A percentile compares a stretch with the other conserved stretches of the same genome.
These are phyloP conservation scores for Microbotryum scabiosae DNA, from an alignment of 1,284 basidiomycete genomes.

Conservation along the genomic window DNA sequence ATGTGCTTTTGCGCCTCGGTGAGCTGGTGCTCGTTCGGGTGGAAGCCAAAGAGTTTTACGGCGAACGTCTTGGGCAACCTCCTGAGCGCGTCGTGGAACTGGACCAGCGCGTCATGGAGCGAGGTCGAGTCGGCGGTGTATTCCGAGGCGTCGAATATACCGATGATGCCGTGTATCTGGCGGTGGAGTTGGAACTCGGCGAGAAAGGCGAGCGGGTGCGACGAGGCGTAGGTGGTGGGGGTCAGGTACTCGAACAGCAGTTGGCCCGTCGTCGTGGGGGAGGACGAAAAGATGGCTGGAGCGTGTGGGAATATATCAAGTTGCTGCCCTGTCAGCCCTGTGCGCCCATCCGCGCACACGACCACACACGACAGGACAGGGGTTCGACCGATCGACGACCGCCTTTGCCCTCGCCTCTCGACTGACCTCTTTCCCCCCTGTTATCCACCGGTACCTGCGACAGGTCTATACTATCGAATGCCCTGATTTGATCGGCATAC, in stretches of 20 bases:
- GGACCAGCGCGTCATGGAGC: conserved; percentile 11
- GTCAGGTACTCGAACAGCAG: conserved; percentile 64
- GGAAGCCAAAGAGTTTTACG: conserved; percentile 56
- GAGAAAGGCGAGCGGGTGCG: conserved; percentile 49
- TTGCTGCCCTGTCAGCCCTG: too few species aligned
- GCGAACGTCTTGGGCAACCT: conserved; percentile 38
- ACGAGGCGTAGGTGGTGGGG: conserved; percentile 56
- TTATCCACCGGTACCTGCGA: conserved; percentile 68
- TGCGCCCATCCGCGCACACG: not conserved
- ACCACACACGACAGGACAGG: not conserved
- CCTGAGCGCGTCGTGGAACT: conserved; percentile 33
- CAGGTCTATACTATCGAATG: conserved; percentile 60
- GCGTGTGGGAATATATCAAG: too few species aligned
- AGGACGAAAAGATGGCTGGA: conserved; percentile 77
- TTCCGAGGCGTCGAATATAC: conserved; percentile 56
- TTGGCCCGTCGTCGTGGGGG: conserved; percentile 60
- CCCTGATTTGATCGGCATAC: conserved; percentile 60
- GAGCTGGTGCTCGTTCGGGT: conserved; percentile 67
- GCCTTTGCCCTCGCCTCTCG: too few species aligned
- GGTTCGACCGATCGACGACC: not conserved
- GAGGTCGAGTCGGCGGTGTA: conserved; percentile 5
- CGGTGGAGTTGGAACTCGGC: conserved; percentile 59
- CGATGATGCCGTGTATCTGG: conserved; percentile 69
- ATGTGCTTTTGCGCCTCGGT: conserved; percentile 50
- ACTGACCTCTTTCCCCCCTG: conserved; percentile 63